A percentile compares a stretch with the other conserved stretches of the same genome.
Conservation (phyloP, 805 yeast species). For the Candida lessepsii region DNA sequence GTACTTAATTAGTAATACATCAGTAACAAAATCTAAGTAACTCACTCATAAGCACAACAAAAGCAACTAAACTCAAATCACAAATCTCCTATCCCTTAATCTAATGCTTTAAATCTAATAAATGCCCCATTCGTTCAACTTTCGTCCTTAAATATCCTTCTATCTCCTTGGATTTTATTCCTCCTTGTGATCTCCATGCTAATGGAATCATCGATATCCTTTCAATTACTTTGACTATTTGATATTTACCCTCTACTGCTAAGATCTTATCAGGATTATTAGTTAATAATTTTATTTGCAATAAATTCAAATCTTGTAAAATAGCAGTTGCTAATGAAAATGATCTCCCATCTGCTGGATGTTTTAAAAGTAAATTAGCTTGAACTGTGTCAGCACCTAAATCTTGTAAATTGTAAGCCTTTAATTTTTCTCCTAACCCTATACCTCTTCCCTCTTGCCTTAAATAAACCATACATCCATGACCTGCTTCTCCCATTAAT, state of each 20-base stretch:
- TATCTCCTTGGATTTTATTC: constrained; percentile 80
- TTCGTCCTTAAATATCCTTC: constrained; percentile 93
- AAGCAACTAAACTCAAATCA: too few relatives aligned
- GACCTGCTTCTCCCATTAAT: constrained; percentile 80
- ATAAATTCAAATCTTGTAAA: constrained; percentile 74
- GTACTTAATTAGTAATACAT: too few relatives aligned
- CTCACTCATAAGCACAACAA: too few relatives aligned
- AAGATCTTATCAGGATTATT: constrained; percentile 95
- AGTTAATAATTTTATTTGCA: constrained; percentile 73
- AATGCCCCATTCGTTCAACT: constrained; percentile 96
- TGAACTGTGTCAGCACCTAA: constrained; percentile 98
- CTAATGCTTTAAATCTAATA: constrained; percentile 37
- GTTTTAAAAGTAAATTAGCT: constrained; percentile 87
- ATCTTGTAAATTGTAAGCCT: constrained; percentile 96
- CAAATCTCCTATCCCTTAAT: too few relatives aligned
- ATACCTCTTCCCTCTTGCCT: constrained; percentile 99
- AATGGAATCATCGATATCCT: constrained; percentile 97
- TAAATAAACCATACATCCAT: constrained; percentile 91
- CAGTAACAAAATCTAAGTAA: too few relatives aligned
- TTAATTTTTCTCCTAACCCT: constrained; percentile 95
- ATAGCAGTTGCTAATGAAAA: constrained; percentile 94
- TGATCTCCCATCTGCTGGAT: constrained; percentile 97
- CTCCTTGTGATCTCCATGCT: constrained; percentile 67
- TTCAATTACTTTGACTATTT: constrained; percentile 72
- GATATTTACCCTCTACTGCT: constrained; percentile 88